phyloP scores from a whole-genome alignment of 1,139 yeast species.

The Wickerhamomyces sp. region DNA sequence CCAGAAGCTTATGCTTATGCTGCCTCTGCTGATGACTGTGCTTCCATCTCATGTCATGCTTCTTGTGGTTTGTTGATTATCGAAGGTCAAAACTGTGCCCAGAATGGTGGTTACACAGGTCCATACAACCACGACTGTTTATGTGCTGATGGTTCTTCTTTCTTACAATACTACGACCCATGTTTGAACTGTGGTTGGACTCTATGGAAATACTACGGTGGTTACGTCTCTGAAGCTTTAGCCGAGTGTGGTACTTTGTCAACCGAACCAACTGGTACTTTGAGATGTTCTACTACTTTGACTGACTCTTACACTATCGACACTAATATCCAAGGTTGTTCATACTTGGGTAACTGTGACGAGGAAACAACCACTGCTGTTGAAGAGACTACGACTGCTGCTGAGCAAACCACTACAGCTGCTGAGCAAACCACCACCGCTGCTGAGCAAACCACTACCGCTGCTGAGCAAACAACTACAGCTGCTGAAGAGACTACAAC shows the following conservation, averaged over 20 bases:
- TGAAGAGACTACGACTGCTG: slow-evolving; percentile 2
- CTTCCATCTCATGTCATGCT: slow-evolving; percentile 9
- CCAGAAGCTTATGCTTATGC: slow-evolving; percentile 11
- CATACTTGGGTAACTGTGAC: slow-evolving; percentile 14
- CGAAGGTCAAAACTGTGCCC: slow-evolving; percentile 4
- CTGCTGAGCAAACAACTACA: not conserved
- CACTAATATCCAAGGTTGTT: slow-evolving; percentile 15
- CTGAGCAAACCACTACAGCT: slow-evolving; percentile 6
- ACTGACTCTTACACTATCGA: slow-evolving; percentile 18
- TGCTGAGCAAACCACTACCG: not conserved
- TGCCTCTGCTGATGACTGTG: slow-evolving; percentile 12
- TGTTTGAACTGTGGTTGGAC: slow-evolving; percentile 30
- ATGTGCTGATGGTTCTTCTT: slow-evolving; percentile 19
- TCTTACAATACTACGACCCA: slow-evolving; percentile 17
- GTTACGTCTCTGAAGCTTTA: slow-evolving; percentile 21
- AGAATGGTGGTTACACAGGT: slow-evolving; percentile 11
- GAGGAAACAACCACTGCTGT: slow-evolving; percentile 3
- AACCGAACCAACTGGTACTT: slow-evolving; percentile 24
- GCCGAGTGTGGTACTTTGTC: slow-evolving; percentile 20
- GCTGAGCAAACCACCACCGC: not conserved
- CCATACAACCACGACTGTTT: slow-evolving; percentile 21
- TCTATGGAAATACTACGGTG: slow-evolving; percentile 25
- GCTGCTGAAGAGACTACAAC: not conserved
- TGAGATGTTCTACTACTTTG: slow-evolving; percentile 18
- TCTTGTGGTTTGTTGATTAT: slow-evolving; percentile 9